A percentile compares a stretch with the other conserved stretches of the same genome.
Evolutionary conservation across 768 basidiomycete genomes (phyloP).

Genomic region (Strobilomyces confusus): DNA sequence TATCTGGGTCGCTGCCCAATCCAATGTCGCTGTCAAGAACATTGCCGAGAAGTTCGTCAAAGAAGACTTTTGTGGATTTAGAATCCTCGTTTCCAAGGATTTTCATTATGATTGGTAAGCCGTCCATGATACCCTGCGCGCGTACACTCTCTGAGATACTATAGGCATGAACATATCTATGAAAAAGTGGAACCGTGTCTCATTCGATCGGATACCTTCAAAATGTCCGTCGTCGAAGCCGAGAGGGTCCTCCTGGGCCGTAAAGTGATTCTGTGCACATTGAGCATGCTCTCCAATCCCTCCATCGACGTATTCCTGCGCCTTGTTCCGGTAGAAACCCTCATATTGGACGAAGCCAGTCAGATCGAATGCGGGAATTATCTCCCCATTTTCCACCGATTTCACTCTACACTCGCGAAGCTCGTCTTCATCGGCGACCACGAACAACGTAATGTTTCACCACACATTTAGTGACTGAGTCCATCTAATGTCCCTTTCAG

Average conservation of each 20-base stretch:
- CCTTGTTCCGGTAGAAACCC: slow-evolving; percentile 33
- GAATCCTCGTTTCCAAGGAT: slow-evolving; percentile 41
- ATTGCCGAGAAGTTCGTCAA: slow-evolving; percentile 43
- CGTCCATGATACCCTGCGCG: background rate
- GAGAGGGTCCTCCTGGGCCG: slow-evolving; percentile 25
- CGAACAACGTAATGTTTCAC: slow-evolving; percentile 31
- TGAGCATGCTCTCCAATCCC: slow-evolving; percentile 42
- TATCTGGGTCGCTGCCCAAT: slow-evolving; percentile 44
- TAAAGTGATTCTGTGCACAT: slow-evolving; percentile 43
- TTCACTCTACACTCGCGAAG: slow-evolving; percentile 26
- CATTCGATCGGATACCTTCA: slow-evolving; percentile 36
- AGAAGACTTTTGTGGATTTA: slow-evolving; percentile 32
- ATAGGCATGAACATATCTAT: slow-evolving; percentile 52
- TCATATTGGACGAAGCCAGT: slow-evolving; percentile 47
- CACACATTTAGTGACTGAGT: background rate
- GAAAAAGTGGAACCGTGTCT: slow-evolving; percentile 30
- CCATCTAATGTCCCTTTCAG: slow-evolving; percentile 34
- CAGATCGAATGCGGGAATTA: slow-evolving; percentile 44
- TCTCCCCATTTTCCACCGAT: slow-evolving; percentile 32
- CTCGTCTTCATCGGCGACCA: slow-evolving; percentile 39
- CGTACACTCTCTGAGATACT: background rate
- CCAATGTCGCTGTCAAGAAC: slow-evolving; percentile 51
- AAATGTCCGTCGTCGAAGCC: slow-evolving; percentile 10
- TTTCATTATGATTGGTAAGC: slow-evolving; percentile 46
- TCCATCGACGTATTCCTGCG: slow-evolving; percentile 12